Evolutionary conservation across 2,329 filamentous ascomycete genomes (phyloP), one percentile per base, ranked within the genome.

Genomic region (Aquanectria penicillioides): DNA sequence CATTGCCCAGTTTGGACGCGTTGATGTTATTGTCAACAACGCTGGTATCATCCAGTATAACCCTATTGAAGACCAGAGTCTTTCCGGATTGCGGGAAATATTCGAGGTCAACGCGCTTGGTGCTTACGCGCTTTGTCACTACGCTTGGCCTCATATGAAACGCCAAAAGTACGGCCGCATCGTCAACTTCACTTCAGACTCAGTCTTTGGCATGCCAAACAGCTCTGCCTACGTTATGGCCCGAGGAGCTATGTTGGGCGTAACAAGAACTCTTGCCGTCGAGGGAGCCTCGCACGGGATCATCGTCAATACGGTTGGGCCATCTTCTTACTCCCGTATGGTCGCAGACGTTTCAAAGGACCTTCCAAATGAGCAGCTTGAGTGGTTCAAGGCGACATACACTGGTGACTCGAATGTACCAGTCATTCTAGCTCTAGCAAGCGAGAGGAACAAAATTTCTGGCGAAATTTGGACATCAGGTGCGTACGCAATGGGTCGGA

Each of bases 71-170:
- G 18, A 37, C n/a, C 31, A 57, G 20, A 18, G 22, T 17, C n/a
- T 34, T 17, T 17, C 18, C 9, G 18, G 31, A 7, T 9, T 57
- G 8, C 20, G 17, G 18, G 9, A 46, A 4, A 43, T 57, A 12
- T 38, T 52, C 12, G 48, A 50, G 2, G 20, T 34, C 2, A 43
- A 57, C 6, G 38, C 41, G 13, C 9, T 36, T 15, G 54, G 54
- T 1, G 31, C 54, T 8, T 57, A 43, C 25, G 40, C 49, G 0
- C 23, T 57, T 12, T 52, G 47, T 1, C 54, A 53, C 4, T 36
- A 41, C 1, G 54, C 54, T 8, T 57, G 54, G 47, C 33, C 54
- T 23, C 12, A 57, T 7, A 52, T 53, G 47, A 46, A 53, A 20
- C 10, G 23, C 3, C 47, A 57, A 25, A 51, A 40, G n/a, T 53